Evolutionary conservation across 2,329 filamentous ascomycete species (phyloP).

Genomic region (Aspergillus ustus): DNA sequence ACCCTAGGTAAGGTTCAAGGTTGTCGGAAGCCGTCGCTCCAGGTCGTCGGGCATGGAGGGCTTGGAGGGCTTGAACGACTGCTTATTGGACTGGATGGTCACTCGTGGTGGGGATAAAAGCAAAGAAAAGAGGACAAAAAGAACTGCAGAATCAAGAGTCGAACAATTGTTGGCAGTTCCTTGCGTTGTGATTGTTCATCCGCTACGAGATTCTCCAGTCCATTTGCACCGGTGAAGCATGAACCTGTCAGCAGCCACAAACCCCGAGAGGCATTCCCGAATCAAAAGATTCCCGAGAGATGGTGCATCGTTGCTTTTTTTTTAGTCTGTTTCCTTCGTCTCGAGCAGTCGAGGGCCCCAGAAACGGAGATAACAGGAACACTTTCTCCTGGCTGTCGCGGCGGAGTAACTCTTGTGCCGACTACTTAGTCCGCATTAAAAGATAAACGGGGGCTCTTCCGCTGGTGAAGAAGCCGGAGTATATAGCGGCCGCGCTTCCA

Average conservation of each 20-base stretch:
- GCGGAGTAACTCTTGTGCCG: conserved; percentile 8
- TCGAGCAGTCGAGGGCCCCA: too few species aligned
- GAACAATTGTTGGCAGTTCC: background rate
- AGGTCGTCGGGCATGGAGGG: conserved; percentile 14
- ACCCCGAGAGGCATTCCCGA: background rate
- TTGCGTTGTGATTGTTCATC: background rate
- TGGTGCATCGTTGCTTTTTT: conserved; percentile 1
- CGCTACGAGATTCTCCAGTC: background rate
- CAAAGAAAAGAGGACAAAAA: background rate
- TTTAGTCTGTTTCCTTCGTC: background rate
- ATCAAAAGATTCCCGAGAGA: background rate
- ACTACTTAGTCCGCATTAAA: background rate
- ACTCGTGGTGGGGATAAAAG: background rate
- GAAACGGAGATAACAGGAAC: background rate
- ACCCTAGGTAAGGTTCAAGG: background rate
- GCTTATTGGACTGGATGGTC: conserved; percentile 5
- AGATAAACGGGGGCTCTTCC: background rate
- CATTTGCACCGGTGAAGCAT: background rate
- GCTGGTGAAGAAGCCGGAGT: background rate
- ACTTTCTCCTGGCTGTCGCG: background rate
- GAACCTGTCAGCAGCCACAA: background rate
- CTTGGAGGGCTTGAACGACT: background rate
- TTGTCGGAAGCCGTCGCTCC: background rate
- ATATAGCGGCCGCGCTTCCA: background rate
- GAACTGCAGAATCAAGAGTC: background rate